Evolutionary conservation across 2,329 filamentous ascomycete genomes (phyloP), one percentile per base, ranked within the genome.

Genomic region (Aspergillus aculeatus): DNA sequence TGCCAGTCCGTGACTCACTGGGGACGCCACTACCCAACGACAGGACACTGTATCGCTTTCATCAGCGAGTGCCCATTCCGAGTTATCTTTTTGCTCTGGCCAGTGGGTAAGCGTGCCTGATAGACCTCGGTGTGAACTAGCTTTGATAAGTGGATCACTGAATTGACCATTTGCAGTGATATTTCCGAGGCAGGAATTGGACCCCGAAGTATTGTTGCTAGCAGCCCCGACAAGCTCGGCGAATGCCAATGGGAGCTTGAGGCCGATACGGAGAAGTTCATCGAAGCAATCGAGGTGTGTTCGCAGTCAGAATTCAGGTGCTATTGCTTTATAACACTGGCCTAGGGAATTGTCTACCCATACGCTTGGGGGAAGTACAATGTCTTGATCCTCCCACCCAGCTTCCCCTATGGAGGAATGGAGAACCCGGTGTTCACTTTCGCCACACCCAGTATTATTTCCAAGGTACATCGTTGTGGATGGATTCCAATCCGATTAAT

Each of bases 291-390:
- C 1, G 94, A 97, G 78, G 73, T 77, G 66, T 85, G 85, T 71
- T 21, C 54, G 14, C 31, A 21, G 7, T 57, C 5, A 50, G 10
- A n/a, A 44, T 11, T 4, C 19, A 41, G 16, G 38, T 5, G 38
- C 38, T 44, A n/a, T 19, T 12, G 11, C 41, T 32, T 44, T 55
- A 62, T 69, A 47, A 62, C 53, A 73, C 55, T 10, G 16, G 21
- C 3, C 32, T 57, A 79, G 75, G 82, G 83, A 69, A 83, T 87
- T 48, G 86, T 96, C 50, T 96, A 92, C 68, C 90, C 91, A 0
- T 98, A 99, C 75, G 86, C 86, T 60, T 99, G 95, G 95, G 93
- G 91, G 16, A 88, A 93, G 67, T 98, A 98, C 81, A 98, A 98
- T 67, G 91, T 96, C 10, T 81, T 98, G 23, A 89, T 97, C 4